Conservation (phyloP, 257 asterid genomes). For the Cynanchum wilfordii region DNA sequence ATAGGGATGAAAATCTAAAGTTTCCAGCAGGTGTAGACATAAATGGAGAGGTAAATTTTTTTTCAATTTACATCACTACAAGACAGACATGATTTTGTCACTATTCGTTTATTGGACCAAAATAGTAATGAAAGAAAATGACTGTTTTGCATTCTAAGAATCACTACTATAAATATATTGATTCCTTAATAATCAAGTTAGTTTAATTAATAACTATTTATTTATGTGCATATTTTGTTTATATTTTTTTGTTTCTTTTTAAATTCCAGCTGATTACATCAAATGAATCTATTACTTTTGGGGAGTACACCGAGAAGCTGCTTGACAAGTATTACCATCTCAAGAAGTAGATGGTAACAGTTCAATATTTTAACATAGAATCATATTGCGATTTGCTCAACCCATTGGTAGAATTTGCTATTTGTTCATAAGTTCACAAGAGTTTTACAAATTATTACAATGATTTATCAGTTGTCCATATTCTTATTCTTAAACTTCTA, state of each 20-base stretch:
- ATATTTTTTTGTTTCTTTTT: background rate
- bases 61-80: background rate
- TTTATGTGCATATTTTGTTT: background rate
- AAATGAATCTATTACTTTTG: conserved; percentile 63
- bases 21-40: conserved; percentile 56
- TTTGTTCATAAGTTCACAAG: background rate
- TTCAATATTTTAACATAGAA: background rate
- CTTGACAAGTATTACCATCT: conserved; percentile 80
- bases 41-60: conserved; percentile 55
- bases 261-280: conserved; percentile 47
- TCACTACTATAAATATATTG: background rate
- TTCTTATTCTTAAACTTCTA: background rate
- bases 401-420: background rate
- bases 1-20: conserved; percentile 71
- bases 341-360: conserved; percentile 25
- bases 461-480: background rate
- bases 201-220: no score
- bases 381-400: no score
- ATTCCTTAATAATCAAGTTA: no score
- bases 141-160: background rate
- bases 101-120: background rate
- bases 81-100: background rate
- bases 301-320: conserved; percentile 81
- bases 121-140: background rate
- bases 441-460: background rate